Percentiles rank a stretch among this genome's conserved stretches.
These are phyloP conservation scores for Cryphonectria carpinicola DNA, from an alignment of 2,329 filamentous ascomycete genomes.

Conservation along the genomic window DNA sequence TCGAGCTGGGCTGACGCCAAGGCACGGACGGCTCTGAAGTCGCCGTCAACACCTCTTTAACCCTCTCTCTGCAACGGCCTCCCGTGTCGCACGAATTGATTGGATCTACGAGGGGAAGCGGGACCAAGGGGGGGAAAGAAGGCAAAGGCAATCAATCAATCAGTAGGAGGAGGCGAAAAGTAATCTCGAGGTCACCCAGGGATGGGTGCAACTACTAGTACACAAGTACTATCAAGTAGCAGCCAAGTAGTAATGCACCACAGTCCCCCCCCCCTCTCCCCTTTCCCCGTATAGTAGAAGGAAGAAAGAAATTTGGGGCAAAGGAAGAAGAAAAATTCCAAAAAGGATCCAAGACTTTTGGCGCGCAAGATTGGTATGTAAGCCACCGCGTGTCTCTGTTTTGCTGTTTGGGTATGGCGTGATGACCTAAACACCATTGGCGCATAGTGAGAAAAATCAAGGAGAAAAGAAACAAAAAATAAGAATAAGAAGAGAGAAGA, in stretches of 20 bases:
- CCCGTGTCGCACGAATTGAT: not conserved
- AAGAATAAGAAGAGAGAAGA: not conserved
- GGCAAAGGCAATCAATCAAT: not conserved
- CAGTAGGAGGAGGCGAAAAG: not conserved
- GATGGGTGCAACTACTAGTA: not conserved
- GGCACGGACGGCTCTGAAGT: not conserved
- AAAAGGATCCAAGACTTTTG: not conserved
- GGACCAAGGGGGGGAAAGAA: not conserved
- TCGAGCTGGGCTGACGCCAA: slow-evolving; percentile 6
- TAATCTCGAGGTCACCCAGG: not conserved
- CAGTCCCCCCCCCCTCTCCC: not conserved
- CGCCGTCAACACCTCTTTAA: not conserved
- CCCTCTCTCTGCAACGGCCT: slow-evolving; percentile 21
- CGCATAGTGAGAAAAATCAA: not conserved
- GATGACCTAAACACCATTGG: not conserved
- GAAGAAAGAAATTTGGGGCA: not conserved
- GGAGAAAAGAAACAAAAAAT: not conserved
- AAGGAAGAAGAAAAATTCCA: not conserved
- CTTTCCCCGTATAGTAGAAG: too few species aligned
- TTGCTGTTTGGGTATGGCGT: not conserved
- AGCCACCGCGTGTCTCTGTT: not conserved
- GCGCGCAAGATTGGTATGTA: not conserved
- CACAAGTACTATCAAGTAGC: not conserved
- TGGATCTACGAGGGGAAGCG: not conserved
- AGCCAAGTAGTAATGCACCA: not conserved